These are phyloP conservation scores for Nitzschia sp. DNA, from an alignment of 108 stramenopile genomes.

Conservation along the genomic window DNA sequence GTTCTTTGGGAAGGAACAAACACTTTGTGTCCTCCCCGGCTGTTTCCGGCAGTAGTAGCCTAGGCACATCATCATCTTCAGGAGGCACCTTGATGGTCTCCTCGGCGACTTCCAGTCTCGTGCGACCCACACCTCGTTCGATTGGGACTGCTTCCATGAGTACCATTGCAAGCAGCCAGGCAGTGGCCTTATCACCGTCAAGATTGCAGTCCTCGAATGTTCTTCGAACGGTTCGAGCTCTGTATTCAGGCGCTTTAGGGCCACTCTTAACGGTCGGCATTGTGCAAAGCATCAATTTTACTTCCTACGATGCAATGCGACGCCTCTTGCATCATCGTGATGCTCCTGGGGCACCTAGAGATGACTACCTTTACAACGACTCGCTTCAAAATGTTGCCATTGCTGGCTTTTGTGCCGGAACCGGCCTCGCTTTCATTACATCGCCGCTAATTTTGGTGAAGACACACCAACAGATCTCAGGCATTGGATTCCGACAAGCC, in stretches of 20 bases:
- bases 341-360: conserved; percentile 7
- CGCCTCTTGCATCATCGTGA: conserved; percentile 42
- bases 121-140: neutral
- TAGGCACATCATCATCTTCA: neutral
- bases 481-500: conserved; percentile 54
- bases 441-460: conserved; percentile 67
- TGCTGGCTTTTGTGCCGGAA: conserved; percentile 62
- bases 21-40: neutral
- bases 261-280: conserved; percentile 71
- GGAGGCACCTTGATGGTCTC: neutral
- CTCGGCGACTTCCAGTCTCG: neutral
- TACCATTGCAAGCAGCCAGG: neutral
- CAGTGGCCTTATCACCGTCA: neutral
- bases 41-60: neutral
- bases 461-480: conserved; percentile 73
- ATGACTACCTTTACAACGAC: conserved; percentile 62
- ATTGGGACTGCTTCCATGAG: conserved; percentile 12
- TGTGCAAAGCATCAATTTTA: conserved; percentile 74
- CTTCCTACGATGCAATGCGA: conserved; percentile 68
- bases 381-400: conserved; percentile 53
- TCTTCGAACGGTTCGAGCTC: conserved; percentile 43
- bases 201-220: conserved; percentile 3
- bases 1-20: conserved; percentile 22
- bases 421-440: conserved; percentile 45
- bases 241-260: conserved; percentile 67